Evolutionary conservation across 805 yeast genomes (phyloP).

Genomic region (Ogataea henricii): DNA sequence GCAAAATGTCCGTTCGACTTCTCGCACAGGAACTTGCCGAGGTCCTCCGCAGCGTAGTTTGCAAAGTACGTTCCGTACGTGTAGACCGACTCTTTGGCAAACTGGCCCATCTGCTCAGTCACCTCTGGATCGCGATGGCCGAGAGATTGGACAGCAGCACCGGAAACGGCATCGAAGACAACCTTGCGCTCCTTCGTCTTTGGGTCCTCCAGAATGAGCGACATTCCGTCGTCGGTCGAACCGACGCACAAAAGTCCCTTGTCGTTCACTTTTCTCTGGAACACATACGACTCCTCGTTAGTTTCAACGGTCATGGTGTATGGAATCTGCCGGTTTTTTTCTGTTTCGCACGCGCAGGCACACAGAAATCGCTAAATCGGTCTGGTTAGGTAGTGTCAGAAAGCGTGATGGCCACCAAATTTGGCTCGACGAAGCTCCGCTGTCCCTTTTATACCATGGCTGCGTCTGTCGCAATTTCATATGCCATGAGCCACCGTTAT

Average conservation of each 20-base stretch:
- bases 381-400: no score
- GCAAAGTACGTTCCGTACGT: constrained; percentile 37
- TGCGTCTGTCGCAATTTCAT: not conserved
- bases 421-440: no score
- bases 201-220: constrained; percentile 43
- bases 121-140: constrained; percentile 45
- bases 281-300: constrained; percentile 38
- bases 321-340: no score
- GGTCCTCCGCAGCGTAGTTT: constrained; percentile 43
- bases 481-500: constrained; percentile 1
- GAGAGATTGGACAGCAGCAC: constrained; percentile 50
- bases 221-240: constrained; percentile 47
- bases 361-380: no score
- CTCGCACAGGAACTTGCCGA: constrained; percentile 45
- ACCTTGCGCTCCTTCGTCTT: constrained; percentile 38
- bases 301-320: constrained; percentile 29
- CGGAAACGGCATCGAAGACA: constrained; percentile 45
- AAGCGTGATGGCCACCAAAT: not conserved
- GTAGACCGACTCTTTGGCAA: constrained; percentile 39
- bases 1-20: constrained; percentile 40
- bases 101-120: constrained; percentile 40
- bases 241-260: constrained; percentile 41
- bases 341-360: no score
- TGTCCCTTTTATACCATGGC: not conserved
- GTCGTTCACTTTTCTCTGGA: constrained; percentile 44